A percentile compares a stretch with the other conserved stretches of the same genome.
Evolutionary conservation across 495 filamentous ascomycete species (phyloP).

Genomic region (Penicillium turbatum): DNA sequence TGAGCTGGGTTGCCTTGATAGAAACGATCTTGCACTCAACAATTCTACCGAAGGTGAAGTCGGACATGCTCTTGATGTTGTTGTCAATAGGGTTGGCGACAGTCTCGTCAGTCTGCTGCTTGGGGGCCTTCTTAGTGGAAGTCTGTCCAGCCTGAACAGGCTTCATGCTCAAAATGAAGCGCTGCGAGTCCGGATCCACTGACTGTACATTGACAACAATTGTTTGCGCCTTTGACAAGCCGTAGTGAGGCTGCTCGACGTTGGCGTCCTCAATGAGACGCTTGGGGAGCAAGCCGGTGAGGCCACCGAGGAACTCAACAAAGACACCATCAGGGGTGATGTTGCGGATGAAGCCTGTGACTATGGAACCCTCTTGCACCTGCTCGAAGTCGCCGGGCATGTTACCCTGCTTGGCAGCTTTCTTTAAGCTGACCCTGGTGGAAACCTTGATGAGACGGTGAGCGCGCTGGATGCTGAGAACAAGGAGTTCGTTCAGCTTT

Average conservation of each 20-base stretch:
- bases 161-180: slow-evolving; percentile 63
- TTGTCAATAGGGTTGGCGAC: slow-evolving; percentile 68
- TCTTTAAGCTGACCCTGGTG: slow-evolving; percentile 75
- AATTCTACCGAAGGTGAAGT: slow-evolving; percentile 68
- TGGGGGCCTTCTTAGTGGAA: slow-evolving; percentile 29
- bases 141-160: slow-evolving; percentile 32
- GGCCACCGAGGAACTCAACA: slow-evolving; percentile 72
- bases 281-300: slow-evolving; percentile 75
- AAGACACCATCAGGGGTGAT: slow-evolving; percentile 75
- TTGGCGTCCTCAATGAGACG: slow-evolving; percentile 65
- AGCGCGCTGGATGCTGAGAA: slow-evolving; percentile 71
- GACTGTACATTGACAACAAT: slow-evolving; percentile 64
- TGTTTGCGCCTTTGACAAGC: slow-evolving; percentile 66
- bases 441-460: slow-evolving; percentile 70
- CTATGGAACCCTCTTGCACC: slow-evolving; percentile 59
- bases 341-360: slow-evolving; percentile 81
- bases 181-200: slow-evolving; percentile 53
- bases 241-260: slow-evolving; percentile 65
- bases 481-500: slow-evolving; percentile 72
- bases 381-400: slow-evolving; percentile 65
- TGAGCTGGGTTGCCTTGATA: slow-evolving; percentile 84
- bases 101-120: slow-evolving; percentile 33
- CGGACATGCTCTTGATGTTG: slow-evolving; percentile 56
- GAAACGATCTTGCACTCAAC: slow-evolving; percentile 75
- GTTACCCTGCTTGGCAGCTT: slow-evolving; percentile 60